Evolutionary conservation across 2,329 filamentous ascomycete genomes (phyloP).

Genomic region (Zymoseptoria crescenta): DNA sequence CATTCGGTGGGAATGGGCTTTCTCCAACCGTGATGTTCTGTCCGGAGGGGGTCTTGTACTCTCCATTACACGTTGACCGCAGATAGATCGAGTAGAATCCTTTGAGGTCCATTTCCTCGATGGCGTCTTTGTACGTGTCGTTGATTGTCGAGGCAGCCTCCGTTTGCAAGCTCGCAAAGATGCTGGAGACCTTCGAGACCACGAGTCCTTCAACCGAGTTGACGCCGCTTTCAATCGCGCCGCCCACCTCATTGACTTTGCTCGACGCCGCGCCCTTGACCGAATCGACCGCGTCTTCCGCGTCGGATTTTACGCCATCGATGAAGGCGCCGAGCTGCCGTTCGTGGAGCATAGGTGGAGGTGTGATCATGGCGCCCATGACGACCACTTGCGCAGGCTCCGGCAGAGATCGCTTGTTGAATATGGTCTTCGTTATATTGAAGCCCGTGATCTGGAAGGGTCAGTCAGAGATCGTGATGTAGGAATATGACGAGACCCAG

Average conservation of each 20-base stretch:
- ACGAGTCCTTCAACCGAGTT: slow-evolving; percentile 14
- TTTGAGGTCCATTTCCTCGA: slow-evolving; percentile 44
- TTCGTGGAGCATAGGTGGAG: slow-evolving; percentile 4
- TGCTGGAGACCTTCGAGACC: slow-evolving; percentile 16
- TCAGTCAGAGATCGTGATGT: too few species aligned
- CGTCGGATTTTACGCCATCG: slow-evolving; percentile 17
- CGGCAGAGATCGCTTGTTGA: slow-evolving; percentile 13
- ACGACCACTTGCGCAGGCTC: slow-evolving; percentile 6
- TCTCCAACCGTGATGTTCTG: slow-evolving; percentile 36
- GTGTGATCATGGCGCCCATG: slow-evolving; percentile 14
- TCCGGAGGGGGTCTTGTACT: slow-evolving; percentile 33
- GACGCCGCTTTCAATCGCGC: slow-evolving; percentile 14
- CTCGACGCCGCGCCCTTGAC: slow-evolving; percentile 17
- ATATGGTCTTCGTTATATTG: slow-evolving; percentile 12
- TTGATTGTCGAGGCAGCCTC: slow-evolving; percentile 36
- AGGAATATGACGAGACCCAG: too few species aligned
- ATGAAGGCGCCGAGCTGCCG: slow-evolving; percentile 24
- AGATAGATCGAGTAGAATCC: slow-evolving; percentile 57
- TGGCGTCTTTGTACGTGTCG: slow-evolving; percentile 32
- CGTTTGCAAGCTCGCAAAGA: slow-evolving; percentile 29
- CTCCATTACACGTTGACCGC: slow-evolving; percentile 50
- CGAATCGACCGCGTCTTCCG: slow-evolving; percentile 10
- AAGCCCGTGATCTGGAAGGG: slow-evolving; percentile 10
- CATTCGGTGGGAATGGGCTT: slow-evolving; percentile 16
- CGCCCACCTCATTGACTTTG: slow-evolving; percentile 15